A percentile compares a stretch with the other conserved stretches of the same genome.
Evolutionary conservation across 2,329 filamentous ascomycete species (phyloP).

Genomic region (Ambrosiella xylebori): DNA sequence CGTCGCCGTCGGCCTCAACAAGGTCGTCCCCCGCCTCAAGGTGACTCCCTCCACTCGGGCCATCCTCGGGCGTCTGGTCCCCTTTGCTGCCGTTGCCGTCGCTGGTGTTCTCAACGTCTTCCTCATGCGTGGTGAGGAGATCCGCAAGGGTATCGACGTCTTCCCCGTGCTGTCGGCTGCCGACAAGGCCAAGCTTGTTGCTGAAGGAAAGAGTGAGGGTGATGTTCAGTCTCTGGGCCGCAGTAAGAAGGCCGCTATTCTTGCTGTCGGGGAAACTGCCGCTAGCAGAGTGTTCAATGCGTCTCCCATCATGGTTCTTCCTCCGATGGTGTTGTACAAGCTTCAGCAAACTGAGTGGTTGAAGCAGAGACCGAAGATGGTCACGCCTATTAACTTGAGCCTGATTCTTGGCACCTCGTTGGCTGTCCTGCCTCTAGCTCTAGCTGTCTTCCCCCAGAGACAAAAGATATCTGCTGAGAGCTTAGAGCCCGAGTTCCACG

Average conservation of each 20-base stretch:
- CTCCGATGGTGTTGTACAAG: slow-evolving; percentile 67
- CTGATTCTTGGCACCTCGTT: slow-evolving; percentile 77
- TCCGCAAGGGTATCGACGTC: slow-evolving; percentile 79
- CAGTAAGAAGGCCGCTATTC: slow-evolving; percentile 68
- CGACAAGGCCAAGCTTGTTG: slow-evolving; percentile 41
- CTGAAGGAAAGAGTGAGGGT: slow-evolving; percentile 43
- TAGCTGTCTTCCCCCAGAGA: slow-evolving; percentile 83
- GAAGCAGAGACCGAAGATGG: slow-evolving; percentile 50
- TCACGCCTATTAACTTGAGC: slow-evolving; percentile 68
- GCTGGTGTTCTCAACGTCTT: slow-evolving; percentile 90
- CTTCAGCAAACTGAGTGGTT: slow-evolving; percentile 77
- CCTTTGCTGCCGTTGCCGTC: slow-evolving; percentile 85
- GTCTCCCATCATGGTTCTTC: slow-evolving; percentile 92
- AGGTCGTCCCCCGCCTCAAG: slow-evolving; percentile 70
- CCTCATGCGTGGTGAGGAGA: slow-evolving; percentile 94
- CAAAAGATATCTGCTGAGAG: slow-evolving; percentile 60
- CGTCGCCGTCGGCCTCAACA: slow-evolving; percentile 82
- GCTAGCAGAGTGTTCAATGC: slow-evolving; percentile 82
- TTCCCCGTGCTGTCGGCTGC: slow-evolving; percentile 61
- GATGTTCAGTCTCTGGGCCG: slow-evolving; percentile 62
- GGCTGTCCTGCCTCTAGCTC: slow-evolving; percentile 71
- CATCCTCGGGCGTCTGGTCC: slow-evolving; percentile 72
- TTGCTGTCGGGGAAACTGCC: slow-evolving; percentile 88
- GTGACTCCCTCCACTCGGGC: slow-evolving; percentile 59
- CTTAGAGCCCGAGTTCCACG: slow-evolving; percentile 76